A percentile compares a stretch with the other conserved stretches of the same genome.
Conservation (phyloP, 1,139 yeast genomes). For the Kodamaea anthophila region DNA sequence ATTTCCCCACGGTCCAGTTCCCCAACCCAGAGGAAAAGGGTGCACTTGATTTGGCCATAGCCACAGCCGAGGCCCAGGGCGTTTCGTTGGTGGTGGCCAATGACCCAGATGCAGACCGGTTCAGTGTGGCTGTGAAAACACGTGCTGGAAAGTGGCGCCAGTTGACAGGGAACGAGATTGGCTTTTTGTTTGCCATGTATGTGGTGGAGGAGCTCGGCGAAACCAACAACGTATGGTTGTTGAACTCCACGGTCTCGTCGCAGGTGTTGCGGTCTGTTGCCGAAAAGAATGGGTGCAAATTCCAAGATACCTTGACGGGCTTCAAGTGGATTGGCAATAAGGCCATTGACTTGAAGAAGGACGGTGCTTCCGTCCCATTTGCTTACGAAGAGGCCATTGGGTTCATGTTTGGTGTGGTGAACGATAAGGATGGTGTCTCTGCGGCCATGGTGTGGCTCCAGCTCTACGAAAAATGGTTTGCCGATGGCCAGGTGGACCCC, state of each 20-base stretch:
- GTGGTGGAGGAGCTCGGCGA: conserved; percentile 32
- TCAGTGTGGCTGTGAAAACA: conserved; percentile 63
- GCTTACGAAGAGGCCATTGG: conserved; percentile 97
- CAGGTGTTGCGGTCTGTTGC: conserved; percentile 77
- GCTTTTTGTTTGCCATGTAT: conserved; percentile 72
- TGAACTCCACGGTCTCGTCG: conserved; percentile 89
- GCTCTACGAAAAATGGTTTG: conserved; percentile 50
- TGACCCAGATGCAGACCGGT: conserved; percentile 96
- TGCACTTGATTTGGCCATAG: conserved; percentile 70
- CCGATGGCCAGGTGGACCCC: conserved; percentile 26
- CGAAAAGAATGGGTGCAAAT: conserved; percentile 50
- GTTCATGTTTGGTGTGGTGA: conserved; percentile 79
- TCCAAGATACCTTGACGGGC: conserved; percentile 83
- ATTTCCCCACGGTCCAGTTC: conserved; percentile 75
- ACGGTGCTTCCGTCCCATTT: conserved; percentile 73
- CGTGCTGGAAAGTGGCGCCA: conserved; percentile 56
- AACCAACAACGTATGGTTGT: conserved; percentile 45
- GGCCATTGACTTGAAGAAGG: conserved; percentile 62
- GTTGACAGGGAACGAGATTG: conserved; percentile 87
- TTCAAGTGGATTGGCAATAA: conserved; percentile 97
- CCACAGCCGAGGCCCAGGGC: conserved; percentile 41
- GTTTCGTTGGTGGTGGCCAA: conserved; percentile 68
- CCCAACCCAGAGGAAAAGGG: conserved; percentile 97
- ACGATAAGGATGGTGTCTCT: conserved; percentile 89
- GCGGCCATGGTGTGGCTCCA: conserved; percentile 79